Base-by-base conservation (phyloP, 2,329 filamentous ascomycete species). In the Tolypocladium tropicale region DNA sequence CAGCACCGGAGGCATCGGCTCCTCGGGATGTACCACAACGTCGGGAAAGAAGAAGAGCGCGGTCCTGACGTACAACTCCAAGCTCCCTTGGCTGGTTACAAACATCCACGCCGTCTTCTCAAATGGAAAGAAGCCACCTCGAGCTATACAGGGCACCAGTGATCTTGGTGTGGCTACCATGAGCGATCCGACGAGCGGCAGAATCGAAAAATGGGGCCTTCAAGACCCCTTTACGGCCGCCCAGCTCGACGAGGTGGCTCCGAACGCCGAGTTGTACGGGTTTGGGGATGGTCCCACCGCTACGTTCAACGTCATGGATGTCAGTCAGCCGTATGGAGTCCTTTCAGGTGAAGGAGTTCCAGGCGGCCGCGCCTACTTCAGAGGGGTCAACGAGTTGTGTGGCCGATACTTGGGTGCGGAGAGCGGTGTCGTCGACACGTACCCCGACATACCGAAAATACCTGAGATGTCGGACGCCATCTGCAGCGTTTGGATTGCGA, bases 401-500 rank as follows among this genome's bases (percentile, higher is more conserved):
- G 90, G 91, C 18, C 85, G 85, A 21, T 93, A 91, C 62, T 74
- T 96, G 34, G 80, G 78, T 23, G 76, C 80, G 52, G 82, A 85
- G 9, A 78, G 78, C 21, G 78, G 81, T 23, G 74, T 84, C 21
- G 79, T 83, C 14, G 78, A 84, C 53, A 84, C 83, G 7, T 78
- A 84, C 58, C 75, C 82, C 30, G 91, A 91, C 43, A 89, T 96
- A 32, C 92, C 92, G 2, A 83, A 83, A 54, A 79, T 95, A 21
- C 84, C 86, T 2, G 79, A 84, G 58, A 77, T 86, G 53, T 80
- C 77, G 0, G 88, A 94, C 59, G 83, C 86, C 2, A 80, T 94
- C 21, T 89, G 84, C 61, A 84, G 86, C 43, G 84, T 95, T 4
- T 97, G 93, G 93, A 86, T 96, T 60, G 90, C 92, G 37, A 97